Percentiles rank a stretch among this genome's conserved stretches.
phyloP scores from a whole-genome alignment of 495 filamentous ascomycete genomes.

The Paragyromitra xinjiangensis region DNA sequence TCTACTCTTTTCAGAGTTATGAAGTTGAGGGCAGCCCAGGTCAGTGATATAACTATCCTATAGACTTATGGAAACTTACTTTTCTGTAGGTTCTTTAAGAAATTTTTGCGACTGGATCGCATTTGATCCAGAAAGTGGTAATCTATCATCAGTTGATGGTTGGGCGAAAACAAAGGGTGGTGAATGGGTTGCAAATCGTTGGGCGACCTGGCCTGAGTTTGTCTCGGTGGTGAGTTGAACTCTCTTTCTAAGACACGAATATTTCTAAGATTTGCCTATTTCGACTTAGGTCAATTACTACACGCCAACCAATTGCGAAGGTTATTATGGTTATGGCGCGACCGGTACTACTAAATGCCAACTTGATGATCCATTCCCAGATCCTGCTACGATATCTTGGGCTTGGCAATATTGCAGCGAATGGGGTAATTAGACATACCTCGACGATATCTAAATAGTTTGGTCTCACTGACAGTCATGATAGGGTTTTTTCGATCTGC shows the following conservation, averaged over 20 bases:
- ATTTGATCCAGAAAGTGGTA: conserved; percentile 33
- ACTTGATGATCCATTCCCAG: conserved; percentile 59
- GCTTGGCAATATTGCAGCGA: conserved; percentile 71
- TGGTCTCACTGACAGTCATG: background rate
- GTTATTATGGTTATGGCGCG: conserved; percentile 45
- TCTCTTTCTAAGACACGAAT: conserved; percentile 12
- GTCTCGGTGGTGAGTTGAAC: conserved; percentile 60
- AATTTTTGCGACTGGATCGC: conserved; percentile 45
- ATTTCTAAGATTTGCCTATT: conserved; percentile 9
- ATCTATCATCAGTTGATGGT: conserved; percentile 30
- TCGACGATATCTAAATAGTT: background rate
- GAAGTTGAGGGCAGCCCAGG: conserved; percentile 28
- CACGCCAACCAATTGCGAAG: conserved; percentile 53
- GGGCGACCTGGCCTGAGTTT: conserved; percentile 63
- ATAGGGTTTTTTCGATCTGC: conserved; percentile 64
- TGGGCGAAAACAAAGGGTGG: conserved; percentile 40
- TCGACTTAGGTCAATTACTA: conserved; percentile 53
- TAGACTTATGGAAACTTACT: background rate
- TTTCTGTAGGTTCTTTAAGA: conserved; percentile 16
- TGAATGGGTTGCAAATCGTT: conserved; percentile 62
- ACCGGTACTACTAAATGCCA: conserved; percentile 59
- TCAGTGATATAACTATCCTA: conserved; percentile 10
- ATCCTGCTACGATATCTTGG: conserved; percentile 64
- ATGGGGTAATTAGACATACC: conserved; percentile 58
- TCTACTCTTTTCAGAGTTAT: conserved; percentile 62